Evolutionary conservation across 2,329 filamentous ascomycete species (phyloP).

Genomic region (Diaporthe velutina): DNA sequence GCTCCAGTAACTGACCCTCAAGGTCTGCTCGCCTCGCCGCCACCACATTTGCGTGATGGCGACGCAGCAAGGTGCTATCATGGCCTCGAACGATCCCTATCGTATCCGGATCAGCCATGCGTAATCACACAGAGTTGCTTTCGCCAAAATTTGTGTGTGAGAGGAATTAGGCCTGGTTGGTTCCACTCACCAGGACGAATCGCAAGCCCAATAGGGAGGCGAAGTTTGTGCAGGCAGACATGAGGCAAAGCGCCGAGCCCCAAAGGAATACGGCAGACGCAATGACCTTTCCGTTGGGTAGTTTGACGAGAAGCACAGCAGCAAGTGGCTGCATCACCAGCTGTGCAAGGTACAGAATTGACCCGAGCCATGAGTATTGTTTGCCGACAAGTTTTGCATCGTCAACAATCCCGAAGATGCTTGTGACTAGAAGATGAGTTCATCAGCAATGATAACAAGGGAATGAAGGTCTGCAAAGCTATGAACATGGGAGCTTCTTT

Average conservation of each 20-base stretch:
- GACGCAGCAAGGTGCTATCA: slow-evolving; percentile 64
- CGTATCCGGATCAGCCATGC: background rate
- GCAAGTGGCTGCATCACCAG: slow-evolving; percentile 69
- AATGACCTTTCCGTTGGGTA: slow-evolving; percentile 67
- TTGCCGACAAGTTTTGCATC: slow-evolving; percentile 61
- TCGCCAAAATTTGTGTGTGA: too few relatives aligned
- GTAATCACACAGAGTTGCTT: background rate
- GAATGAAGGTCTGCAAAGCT: accelerated
- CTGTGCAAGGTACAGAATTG: slow-evolving; percentile 71
- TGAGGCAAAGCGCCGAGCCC: slow-evolving; percentile 64
- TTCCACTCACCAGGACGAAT: slow-evolving; percentile 56
- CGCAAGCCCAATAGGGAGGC: slow-evolving; percentile 58
- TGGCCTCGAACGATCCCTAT: slow-evolving; percentile 55
- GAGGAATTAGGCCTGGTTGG: too few relatives aligned
- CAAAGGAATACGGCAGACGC: slow-evolving; percentile 65
- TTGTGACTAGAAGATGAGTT: slow-evolving; percentile 50
- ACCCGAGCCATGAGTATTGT: slow-evolving; percentile 71
- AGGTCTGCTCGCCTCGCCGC: slow-evolving; percentile 63
- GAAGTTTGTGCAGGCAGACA: slow-evolving; percentile 64
- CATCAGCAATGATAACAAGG: background rate
- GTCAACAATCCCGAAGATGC: slow-evolving; percentile 61
- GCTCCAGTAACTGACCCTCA: slow-evolving; percentile 65
- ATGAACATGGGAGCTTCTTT: background rate
- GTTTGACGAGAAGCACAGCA: slow-evolving; percentile 64
- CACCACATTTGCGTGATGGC: slow-evolving; percentile 69